Conservation (phyloP, 306 rosid genomes). For the Vigna trinervia region DNA sequence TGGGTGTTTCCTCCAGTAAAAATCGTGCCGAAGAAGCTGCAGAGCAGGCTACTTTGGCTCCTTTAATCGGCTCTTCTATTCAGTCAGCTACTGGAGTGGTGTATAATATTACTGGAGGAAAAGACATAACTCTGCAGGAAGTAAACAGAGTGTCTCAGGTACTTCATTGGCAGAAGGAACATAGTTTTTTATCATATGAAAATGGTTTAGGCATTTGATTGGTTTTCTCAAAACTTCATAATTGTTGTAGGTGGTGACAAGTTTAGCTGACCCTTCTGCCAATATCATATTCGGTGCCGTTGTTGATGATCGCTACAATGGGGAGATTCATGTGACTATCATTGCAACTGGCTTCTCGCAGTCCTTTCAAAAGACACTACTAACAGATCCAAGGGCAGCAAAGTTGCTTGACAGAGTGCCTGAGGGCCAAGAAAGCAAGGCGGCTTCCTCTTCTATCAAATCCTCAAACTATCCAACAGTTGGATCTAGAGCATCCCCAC, state of each 20-base stretch:
- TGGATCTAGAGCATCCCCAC: conserved; percentile 58
- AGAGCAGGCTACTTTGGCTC: conserved; percentile 96
- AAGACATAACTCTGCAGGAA: conserved; percentile 95
- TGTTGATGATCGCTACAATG: conserved; percentile 89
- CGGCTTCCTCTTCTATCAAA: conserved; percentile 52
- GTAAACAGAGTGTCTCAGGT: conserved; percentile 98
- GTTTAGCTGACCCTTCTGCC: conserved; percentile 98
- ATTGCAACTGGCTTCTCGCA: conserved; percentile 96
- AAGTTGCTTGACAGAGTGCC: conserved; percentile 62
- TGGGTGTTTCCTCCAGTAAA: conserved; percentile 93
- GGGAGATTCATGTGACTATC: conserved; percentile 92
- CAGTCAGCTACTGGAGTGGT: conserved; percentile 95
- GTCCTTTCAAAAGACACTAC: conserved; percentile 84
- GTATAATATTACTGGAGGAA: conserved; percentile 95
- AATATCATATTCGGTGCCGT: conserved; percentile 95
- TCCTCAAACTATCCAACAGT: conserved; percentile 50
- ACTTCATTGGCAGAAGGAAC: conserved; percentile 33
- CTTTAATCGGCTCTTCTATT: conserved; percentile 91
- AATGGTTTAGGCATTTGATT: conserved; percentile 9
- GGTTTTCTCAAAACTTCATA: background rate
- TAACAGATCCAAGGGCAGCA: conserved; percentile 89
- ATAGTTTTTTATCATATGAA: conserved; percentile 33
- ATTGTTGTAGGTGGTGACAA: conserved; percentile 79
- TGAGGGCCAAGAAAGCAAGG: conserved; percentile 67
- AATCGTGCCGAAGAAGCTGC: conserved; percentile 99